A percentile compares a stretch with the other conserved stretches of the same genome.
phyloP scores from a whole-genome alignment of 1,284 basidiomycete genomes.

The Ceratobasidium sp. region DNA sequence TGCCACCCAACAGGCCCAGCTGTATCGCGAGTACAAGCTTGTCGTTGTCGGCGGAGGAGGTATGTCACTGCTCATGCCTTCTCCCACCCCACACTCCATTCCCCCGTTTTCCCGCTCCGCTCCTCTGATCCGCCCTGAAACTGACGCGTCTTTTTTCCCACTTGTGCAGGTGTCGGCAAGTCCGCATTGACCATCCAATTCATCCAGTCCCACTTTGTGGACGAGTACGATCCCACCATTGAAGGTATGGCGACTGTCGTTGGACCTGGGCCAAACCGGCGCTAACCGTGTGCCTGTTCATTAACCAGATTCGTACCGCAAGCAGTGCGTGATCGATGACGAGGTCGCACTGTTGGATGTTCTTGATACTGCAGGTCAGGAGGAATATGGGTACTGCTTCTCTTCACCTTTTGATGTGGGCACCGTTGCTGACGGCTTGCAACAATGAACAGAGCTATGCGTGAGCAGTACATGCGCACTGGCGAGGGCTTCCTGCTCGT shows the following conservation, averaged over 20 bases:
- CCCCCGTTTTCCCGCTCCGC: background rate
- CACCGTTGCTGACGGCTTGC: background rate
- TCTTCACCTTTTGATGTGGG: background rate
- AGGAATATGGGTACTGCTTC: constrained; percentile 96
- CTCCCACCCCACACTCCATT: background rate
- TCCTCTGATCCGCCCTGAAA: background rate
- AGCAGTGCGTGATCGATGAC: constrained; percentile 96
- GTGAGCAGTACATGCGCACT: constrained; percentile 96
- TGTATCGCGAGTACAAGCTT: constrained; percentile 94
- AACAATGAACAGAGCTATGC: constrained; percentile 76
- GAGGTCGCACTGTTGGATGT: constrained; percentile 98
- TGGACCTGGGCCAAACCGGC: background rate
- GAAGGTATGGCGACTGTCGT: constrained; percentile 65
- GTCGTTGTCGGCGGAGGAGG: constrained; percentile 99
- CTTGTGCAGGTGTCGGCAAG: constrained; percentile 87
- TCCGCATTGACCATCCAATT: constrained; percentile 97
- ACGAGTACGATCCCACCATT: constrained; percentile 98
- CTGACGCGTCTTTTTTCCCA: background rate
- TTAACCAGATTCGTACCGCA: constrained; percentile 85
- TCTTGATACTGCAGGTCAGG: constrained; percentile 97
- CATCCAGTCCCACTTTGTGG: constrained; percentile 96
- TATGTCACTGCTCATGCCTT: constrained; percentile 52
- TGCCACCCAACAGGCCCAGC: constrained; percentile 72
- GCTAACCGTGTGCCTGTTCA: background rate
- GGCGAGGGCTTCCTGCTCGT: constrained; percentile 99